These are phyloP conservation scores for Sungouiella thailandica DNA, from an alignment of 805 yeast species.

Conservation along the genomic window DNA sequence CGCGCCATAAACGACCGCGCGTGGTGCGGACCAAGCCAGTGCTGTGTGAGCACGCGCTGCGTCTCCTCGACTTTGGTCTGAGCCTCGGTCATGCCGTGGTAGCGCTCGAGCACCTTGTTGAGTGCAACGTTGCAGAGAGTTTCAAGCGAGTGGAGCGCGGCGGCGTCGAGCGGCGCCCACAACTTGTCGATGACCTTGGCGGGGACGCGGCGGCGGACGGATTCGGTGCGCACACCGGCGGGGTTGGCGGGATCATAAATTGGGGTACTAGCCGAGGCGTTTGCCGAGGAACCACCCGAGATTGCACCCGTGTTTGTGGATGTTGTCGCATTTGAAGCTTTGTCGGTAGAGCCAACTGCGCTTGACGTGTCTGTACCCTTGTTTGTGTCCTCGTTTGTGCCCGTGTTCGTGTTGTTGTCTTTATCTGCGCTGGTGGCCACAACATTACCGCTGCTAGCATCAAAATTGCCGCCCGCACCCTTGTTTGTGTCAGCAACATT, in stretches of 20 bases:
- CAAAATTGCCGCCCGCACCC: too few relatives aligned
- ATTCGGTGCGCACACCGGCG: constrained; percentile 4
- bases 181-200: constrained; percentile 12
- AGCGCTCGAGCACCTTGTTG: constrained; percentile 11
- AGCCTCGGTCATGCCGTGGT: constrained; percentile 4
- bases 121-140: constrained; percentile 7
- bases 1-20: constrained; percentile 14
- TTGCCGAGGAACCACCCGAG: background rate
- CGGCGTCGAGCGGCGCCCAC: constrained; percentile 11
- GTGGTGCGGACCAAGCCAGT: constrained; percentile 11
- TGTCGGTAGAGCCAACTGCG: background rate
- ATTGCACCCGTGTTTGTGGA: background rate
- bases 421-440: too few relatives aligned
- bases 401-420: background rate
- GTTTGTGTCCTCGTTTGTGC: background rate
- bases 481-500: too few relatives aligned
- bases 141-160: constrained; percentile 8
- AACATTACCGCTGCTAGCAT: too few relatives aligned
- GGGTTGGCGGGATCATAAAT: constrained; percentile 1
- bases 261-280: background rate
- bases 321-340: background rate
- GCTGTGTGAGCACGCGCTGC: constrained; percentile 11
- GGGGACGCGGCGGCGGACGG: constrained; percentile 6
- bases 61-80: constrained; percentile 10
- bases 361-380: background rate